Percentiles rank a stretch among this genome's conserved stretches.
phyloP scores from a whole-genome alignment of 2,329 filamentous ascomycete genomes.

The Hymenoscyphus fraxineus region DNA sequence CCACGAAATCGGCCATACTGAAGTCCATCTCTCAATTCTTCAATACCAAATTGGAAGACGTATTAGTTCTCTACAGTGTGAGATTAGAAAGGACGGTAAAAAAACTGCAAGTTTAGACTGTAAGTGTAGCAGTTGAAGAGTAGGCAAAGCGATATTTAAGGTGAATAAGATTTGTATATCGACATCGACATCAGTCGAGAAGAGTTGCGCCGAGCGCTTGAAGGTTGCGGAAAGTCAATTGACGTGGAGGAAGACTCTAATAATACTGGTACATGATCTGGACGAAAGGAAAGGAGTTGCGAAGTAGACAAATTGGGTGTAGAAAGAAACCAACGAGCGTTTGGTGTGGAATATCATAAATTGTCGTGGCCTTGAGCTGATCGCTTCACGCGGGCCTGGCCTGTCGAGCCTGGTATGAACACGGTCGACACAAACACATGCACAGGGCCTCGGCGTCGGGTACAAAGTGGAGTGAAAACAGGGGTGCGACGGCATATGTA shows the following conservation, averaged over 20 bases:
- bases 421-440: constrained; percentile 19
- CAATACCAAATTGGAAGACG: not conserved
- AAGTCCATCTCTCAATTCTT: not conserved
- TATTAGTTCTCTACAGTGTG: not conserved
- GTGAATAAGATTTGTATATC: not conserved
- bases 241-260: constrained; percentile 8
- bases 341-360: not conserved
- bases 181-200: not conserved
- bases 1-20: constrained; percentile 20
- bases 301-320: constrained; percentile 1
- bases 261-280: constrained; percentile 2
- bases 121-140: not conserved
- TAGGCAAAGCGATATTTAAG: not conserved
- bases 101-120: not conserved
- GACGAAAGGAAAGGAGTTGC: constrained; percentile 11
- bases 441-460: not conserved
- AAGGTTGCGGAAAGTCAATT: not conserved
- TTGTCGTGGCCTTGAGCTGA: constrained; percentile 8
- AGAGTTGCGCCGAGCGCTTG: not conserved
- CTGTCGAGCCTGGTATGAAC: constrained; percentile 17
- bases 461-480: not conserved
- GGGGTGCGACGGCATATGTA: not conserved
- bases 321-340: not conserved
- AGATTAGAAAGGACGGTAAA: not conserved
- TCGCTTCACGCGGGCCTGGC: not conserved